Conservation (phyloP, 257 asterid genomes). For the Echites panduratus region DNA sequence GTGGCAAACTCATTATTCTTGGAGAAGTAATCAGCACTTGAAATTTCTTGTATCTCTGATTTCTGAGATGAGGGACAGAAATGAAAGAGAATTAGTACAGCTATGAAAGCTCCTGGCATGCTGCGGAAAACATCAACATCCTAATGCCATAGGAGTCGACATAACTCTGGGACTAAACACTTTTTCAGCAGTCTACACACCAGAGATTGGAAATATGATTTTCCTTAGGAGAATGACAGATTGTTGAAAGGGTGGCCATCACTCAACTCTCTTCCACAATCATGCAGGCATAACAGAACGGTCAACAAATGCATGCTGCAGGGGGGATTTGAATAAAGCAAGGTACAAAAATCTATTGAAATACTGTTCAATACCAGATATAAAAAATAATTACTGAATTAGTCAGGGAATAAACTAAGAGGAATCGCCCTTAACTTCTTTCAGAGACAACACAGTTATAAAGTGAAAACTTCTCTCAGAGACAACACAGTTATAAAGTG, state of each 20-base stretch:
- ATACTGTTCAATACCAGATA: not conserved
- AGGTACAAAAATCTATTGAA: not conserved
- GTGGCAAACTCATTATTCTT: constrained; percentile 81
- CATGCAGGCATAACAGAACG: not conserved
- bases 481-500: no score
- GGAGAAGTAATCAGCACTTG: constrained; percentile 77
- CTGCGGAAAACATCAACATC: not conserved
- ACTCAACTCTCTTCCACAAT: not conserved
- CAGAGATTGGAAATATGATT: not conserved
- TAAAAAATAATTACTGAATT: not conserved
- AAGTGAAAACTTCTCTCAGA: no score
- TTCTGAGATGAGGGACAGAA: constrained; percentile 34
- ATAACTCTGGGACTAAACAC: not conserved
- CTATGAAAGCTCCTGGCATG: not conserved
- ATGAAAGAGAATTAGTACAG: not conserved
- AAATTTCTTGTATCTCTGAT: constrained; percentile 50
- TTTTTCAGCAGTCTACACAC: not conserved
- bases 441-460: no score
- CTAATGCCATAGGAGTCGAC: not conserved
- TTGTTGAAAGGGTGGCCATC: not conserved
- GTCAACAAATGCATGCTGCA: no score
- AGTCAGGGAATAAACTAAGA: not conserved
- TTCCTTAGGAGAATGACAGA: not conserved
- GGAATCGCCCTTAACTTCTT: not conserved
- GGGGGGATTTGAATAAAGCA: not conserved